Evolutionary conservation across 2,329 filamentous ascomycete genomes (phyloP).

Genomic region (Amylocarpus encephaloides): DNA sequence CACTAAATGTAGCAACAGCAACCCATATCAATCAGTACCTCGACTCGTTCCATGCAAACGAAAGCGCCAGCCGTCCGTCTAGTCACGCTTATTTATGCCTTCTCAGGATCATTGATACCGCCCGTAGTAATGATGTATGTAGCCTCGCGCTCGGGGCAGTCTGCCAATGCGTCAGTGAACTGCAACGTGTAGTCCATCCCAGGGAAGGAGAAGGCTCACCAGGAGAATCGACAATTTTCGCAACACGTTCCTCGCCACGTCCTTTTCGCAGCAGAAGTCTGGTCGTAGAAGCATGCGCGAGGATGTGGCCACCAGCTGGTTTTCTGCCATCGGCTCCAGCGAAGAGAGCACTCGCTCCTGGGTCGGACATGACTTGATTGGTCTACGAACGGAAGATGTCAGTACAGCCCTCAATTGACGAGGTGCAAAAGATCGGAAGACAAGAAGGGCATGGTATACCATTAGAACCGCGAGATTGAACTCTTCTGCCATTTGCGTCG

Average conservation of each 20-base stretch:
- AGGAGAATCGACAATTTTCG: conserved; percentile 62
- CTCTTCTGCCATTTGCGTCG: conserved; percentile 61
- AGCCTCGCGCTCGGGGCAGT: conserved; percentile 62
- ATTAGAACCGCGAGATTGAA: conserved; percentile 62
- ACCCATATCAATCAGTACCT: too few species aligned
- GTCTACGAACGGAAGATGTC: conserved; percentile 38
- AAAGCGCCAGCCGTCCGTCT: too few species aligned
- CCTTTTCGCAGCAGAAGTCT: conserved; percentile 61
- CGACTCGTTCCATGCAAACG: too few species aligned
- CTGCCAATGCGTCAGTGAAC: conserved; percentile 32
- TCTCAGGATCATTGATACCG: conserved; percentile 62
- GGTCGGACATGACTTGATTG: conserved; percentile 66
- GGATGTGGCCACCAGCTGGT: conserved; percentile 60
- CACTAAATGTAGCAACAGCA: too few species aligned
- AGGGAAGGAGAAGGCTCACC: conserved; percentile 36
- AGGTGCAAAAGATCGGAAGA: not conserved
- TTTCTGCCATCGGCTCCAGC: conserved; percentile 62
- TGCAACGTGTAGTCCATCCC: not conserved
- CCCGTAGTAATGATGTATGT: conserved; percentile 66
- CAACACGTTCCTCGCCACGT: conserved; percentile 62
- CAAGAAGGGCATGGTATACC: conserved; percentile 33
- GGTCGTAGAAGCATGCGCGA: conserved; percentile 63
- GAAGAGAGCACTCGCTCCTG: conserved; percentile 61
- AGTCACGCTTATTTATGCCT: conserved; percentile 40
- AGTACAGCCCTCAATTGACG: not conserved